Evolutionary conservation across 2,329 filamentous ascomycete genomes (phyloP), one percentile per base, ranked within the genome.

Genomic region (Hymenoscyphus scutula): DNA sequence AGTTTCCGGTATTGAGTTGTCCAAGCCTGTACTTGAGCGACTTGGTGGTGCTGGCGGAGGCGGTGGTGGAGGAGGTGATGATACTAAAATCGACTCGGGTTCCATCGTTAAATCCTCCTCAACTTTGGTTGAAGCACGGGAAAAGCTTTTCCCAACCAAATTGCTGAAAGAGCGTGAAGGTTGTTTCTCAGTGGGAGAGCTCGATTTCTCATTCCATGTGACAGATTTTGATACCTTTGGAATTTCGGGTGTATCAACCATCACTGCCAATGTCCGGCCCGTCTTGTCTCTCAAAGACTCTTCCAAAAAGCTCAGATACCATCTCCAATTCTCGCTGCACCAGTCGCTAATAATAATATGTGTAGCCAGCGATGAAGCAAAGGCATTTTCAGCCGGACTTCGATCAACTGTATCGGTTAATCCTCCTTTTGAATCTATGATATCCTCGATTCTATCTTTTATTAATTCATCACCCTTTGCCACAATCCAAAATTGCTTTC

Each of bases 291-390:
- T 72, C 19, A 76, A 59, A 17, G 48, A 51, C 2, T 73, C 59
- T 59, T 78, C 76, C 0, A 78, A 65, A 53, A 68, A 67, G 29
- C 74, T 75, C 15, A 78, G 72, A 59, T 76, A 79, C 74, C 74
- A 76, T 2, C 75, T 71, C 77, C 77, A 62, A 38, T 77, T 74
- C 58, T 79, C 76, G 1, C 65, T 67, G 0, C 76, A 71, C 76
- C 76, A 78, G 2, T 70, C 64, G 37, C 71, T 72, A 4, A 76
- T 41, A 1, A 76, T 54, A 1, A 75, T 58, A 63, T 79, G 76
- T 0, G 68, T 70, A 8, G 60, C 55, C 2, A 78, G 67, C 10
- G 72, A 54, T 8, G 71, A 51, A n/a, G 59, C 41, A 48, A 62
- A 62, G 5, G 58, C 23, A 56, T 30, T 53, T 27, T 41, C 11